Evolutionary conservation across 768 basidiomycete genomes (phyloP).

Genomic region (Lactarius tabidus): DNA sequence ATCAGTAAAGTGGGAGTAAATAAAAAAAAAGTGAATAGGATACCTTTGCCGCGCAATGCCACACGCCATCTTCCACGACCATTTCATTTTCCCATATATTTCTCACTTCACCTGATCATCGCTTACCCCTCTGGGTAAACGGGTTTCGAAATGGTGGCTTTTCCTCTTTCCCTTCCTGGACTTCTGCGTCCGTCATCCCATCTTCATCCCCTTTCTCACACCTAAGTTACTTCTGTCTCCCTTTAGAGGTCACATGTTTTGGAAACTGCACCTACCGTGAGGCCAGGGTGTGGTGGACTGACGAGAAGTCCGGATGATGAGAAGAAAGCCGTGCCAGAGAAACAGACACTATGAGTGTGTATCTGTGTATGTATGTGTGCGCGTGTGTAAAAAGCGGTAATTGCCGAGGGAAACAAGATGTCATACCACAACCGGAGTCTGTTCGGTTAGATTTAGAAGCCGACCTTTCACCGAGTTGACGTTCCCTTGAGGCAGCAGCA

Average conservation of each 20-base stretch:
- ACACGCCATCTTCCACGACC: background rate
- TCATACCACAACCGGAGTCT: background rate
- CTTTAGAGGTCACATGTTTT: too few species aligned
- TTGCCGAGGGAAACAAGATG: background rate
- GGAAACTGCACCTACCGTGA: background rate
- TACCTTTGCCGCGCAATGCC: background rate
- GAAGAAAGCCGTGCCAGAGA: background rate
- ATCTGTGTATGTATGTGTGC: background rate
- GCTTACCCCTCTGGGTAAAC: conserved; percentile 18
- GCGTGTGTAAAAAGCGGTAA: background rate
- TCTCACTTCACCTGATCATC: conserved; percentile 16
- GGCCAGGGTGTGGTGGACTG: background rate
- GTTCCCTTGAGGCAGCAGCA: background rate
- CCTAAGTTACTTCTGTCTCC: background rate
- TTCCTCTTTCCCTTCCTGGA: background rate
- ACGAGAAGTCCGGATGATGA: background rate
- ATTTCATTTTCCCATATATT: background rate
- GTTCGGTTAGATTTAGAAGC: conserved; percentile 12
- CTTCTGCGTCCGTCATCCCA: background rate
- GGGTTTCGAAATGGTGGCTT: conserved; percentile 8
- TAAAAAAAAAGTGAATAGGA: background rate
- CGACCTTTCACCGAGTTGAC: conserved; percentile 12
- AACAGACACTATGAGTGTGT: background rate
- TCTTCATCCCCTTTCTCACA: background rate
- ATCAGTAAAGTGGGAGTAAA: conserved; percentile 3